These are phyloP conservation scores for Cryphonectria parasitica DNA, from an alignment of 2,329 filamentous ascomycete species.

Conservation along the genomic window DNA sequence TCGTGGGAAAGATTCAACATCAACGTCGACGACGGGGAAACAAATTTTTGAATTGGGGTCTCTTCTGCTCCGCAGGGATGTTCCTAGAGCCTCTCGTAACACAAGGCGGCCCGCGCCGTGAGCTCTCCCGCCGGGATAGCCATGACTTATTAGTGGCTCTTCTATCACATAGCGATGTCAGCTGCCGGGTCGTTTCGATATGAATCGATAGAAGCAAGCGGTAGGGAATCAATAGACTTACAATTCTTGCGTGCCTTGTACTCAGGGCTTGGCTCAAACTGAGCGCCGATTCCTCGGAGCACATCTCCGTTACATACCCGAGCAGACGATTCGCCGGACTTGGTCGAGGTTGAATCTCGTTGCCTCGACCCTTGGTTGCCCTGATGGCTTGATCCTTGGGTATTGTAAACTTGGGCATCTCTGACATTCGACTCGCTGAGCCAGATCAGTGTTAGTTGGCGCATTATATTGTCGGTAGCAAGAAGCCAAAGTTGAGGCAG, in stretches of 20 bases:
- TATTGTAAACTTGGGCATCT: no score
- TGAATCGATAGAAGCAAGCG: background rate
- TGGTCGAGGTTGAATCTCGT: background rate
- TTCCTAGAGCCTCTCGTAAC: background rate
- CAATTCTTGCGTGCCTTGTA: background rate
- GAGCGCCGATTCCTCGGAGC: background rate
- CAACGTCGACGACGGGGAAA: background rate
- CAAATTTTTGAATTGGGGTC: background rate
- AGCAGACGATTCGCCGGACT: background rate
- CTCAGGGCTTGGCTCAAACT: background rate
- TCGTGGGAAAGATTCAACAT: background rate
- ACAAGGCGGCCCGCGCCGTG: background rate
- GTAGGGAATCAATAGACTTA: background rate
- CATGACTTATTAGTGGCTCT: background rate
- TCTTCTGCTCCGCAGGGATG: background rate
- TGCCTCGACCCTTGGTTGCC: background rate
- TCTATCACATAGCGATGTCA: background rate
- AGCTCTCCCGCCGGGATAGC: background rate
- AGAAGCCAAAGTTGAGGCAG: background rate
- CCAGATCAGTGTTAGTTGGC: background rate
- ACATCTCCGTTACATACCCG: background rate
- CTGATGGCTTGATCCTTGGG: background rate
- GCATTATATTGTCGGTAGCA: background rate
- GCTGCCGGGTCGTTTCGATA: background rate
- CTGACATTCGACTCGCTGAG: background rate